Percentiles rank a stretch among this genome's conserved stretches.
Conservation (phyloP, 805 yeast genomes). For the Pichia cephalocereana region DNA sequence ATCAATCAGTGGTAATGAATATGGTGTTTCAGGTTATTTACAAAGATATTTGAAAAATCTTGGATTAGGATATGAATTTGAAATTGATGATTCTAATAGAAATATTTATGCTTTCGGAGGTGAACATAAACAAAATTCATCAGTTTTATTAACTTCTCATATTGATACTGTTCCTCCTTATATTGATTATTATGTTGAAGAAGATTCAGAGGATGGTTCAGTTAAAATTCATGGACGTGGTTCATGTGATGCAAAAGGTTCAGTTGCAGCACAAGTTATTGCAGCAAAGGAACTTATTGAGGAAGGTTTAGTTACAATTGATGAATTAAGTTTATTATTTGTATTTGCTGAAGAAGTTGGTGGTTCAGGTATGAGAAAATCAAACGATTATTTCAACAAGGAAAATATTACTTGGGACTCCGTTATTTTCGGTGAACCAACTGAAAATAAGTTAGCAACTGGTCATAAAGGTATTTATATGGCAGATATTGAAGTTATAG, state of each 20-base stretch:
- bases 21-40: slow-evolving; percentile 31
- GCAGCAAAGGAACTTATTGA: slow-evolving; percentile 41
- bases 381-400: slow-evolving; percentile 26
- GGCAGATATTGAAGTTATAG: slow-evolving; percentile 36
- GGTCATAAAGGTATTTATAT: slow-evolving; percentile 59
- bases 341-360: slow-evolving; percentile 69
- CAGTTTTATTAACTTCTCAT: slow-evolving; percentile 47
- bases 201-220: slow-evolving; percentile 20
- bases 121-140: slow-evolving; percentile 30
- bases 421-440: slow-evolving; percentile 69
- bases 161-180: slow-evolving; percentile 69
- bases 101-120: slow-evolving; percentile 52
- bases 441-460: slow-evolving; percentile 55
- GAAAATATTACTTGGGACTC: slow-evolving; percentile 41
- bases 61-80: slow-evolving; percentile 47
- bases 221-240: slow-evolving; percentile 57
- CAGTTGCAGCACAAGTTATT: slow-evolving; percentile 53
- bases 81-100: slow-evolving; percentile 7
- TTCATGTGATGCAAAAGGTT: slow-evolving; percentile 60
- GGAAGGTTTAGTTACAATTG: slow-evolving; percentile 32
- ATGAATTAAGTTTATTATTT: slow-evolving; percentile 49
- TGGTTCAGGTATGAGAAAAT: slow-evolving; percentile 53
- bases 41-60: slow-evolving; percentile 27
- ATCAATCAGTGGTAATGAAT: slow-evolving; percentile 29
- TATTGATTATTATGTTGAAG: slow-evolving; percentile 35